A percentile compares a stretch with the other conserved stretches of the same genome.
Conservation (phyloP, 2,329 filamentous ascomycete species). For the Zymoseptoria brevis region DNA sequence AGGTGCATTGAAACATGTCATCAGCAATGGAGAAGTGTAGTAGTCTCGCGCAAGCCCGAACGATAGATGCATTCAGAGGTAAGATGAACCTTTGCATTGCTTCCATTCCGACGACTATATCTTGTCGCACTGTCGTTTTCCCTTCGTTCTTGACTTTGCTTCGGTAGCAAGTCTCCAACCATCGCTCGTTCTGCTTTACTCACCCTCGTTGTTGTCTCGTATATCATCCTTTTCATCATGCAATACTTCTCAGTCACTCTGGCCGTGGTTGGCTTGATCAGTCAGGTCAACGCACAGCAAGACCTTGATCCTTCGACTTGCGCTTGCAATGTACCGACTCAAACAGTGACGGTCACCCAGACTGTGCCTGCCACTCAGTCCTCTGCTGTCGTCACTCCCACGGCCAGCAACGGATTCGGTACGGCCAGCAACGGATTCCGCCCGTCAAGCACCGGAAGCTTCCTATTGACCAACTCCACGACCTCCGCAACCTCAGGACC, state of each 20-base stretch:
- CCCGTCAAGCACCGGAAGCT: neutral
- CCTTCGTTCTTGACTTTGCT: neutral
- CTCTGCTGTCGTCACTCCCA: neutral
- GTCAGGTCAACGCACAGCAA: constrained; percentile 41
- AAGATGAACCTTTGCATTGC: no score
- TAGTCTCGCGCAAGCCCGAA: no score
- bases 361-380: neutral
- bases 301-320: constrained; percentile 38
- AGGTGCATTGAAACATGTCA: neutral
- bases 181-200: neutral
- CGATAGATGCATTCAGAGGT: no score
- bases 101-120: no score
- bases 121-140: neutral
- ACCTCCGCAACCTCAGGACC: neutral
- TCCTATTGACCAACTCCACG: neutral
- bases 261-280: constrained; percentile 38
- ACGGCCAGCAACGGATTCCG: neutral
- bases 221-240: neutral
- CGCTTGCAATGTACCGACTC: constrained; percentile 9
- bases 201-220: neutral
- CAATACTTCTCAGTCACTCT: constrained; percentile 13
- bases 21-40: neutral
- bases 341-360: constrained; percentile 8
- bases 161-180: no score
- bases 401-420: neutral